phyloP scores from a whole-genome alignment of 2,329 filamentous ascomycete species.

The Aspergillus sojae region DNA sequence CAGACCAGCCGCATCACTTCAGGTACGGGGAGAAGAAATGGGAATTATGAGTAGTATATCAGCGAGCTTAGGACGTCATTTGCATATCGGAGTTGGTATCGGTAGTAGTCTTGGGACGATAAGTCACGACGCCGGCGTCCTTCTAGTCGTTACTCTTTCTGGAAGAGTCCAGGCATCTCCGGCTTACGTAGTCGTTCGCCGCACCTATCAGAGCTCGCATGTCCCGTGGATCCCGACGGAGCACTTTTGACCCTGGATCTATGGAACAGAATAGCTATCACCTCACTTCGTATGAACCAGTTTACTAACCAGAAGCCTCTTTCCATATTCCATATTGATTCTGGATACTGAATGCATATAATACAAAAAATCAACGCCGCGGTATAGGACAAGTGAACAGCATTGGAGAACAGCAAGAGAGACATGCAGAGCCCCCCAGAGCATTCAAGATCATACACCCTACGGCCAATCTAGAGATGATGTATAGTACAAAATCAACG shows the following conservation, averaged over 20 bases:
- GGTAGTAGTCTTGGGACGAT: background rate
- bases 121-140: background rate
- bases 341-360: conserved; percentile 18
- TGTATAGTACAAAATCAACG: conserved; percentile 24
- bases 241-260: background rate
- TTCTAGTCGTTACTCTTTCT: background rate
- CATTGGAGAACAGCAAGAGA: conserved; percentile 5
- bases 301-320: background rate
- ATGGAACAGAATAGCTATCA: background rate
- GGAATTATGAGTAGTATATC: background rate
- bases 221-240: background rate
- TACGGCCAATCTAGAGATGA: conserved; percentile 12
- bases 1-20: background rate
- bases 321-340: background rate
- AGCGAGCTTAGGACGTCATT: background rate
- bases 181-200: conserved; percentile 1
- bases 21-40: background rate
- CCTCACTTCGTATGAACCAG: no score
- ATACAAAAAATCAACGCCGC: conserved; percentile 25
- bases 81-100: background rate
- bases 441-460: conserved; percentile 9
- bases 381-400: conserved; percentile 9
- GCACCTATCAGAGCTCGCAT: background rate
- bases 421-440: background rate
- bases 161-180: background rate